phyloP scores from a whole-genome alignment of 176 grass and related monocot genomes.

The Musa itinerans region DNA sequence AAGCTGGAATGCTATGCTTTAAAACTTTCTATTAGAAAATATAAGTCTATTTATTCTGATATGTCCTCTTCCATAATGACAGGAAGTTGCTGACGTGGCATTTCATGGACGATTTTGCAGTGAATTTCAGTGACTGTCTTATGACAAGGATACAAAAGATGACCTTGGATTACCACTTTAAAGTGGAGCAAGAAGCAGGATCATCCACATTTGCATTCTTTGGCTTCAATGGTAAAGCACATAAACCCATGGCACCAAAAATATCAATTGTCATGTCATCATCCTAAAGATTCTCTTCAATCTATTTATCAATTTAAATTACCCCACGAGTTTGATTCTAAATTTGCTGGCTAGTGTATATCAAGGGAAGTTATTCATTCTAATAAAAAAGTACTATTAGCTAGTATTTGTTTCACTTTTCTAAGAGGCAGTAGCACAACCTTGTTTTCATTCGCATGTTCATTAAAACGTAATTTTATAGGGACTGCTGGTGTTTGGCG shows the following conservation, averaged over 20 bases:
- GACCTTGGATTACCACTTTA: slow-evolving; percentile 97
- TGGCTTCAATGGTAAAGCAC: slow-evolving; percentile 83
- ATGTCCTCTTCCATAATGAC: slow-evolving; percentile 52
- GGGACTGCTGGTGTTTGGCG: slow-evolving; percentile 98
- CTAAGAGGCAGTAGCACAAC: background rate
- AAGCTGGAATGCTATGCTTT: background rate
- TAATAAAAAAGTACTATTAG: background rate
- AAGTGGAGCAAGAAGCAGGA: slow-evolving; percentile 95
- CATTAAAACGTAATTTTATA: slow-evolving; percentile 28
- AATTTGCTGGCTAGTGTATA: background rate
- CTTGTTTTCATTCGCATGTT: background rate
- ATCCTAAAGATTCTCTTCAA: background rate
- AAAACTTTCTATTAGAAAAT: background rate
- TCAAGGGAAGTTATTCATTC: background rate
- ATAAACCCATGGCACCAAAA: background rate
- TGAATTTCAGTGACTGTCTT: slow-evolving; percentile 72
- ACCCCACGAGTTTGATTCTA: background rate
- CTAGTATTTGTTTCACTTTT: background rate
- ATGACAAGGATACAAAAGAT: slow-evolving; percentile 99
- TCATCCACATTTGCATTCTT: slow-evolving; percentile 85
- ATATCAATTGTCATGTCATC: background rate
- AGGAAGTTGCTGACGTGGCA: slow-evolving; percentile 91
- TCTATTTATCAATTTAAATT: background rate
- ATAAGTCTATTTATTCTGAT: slow-evolving; percentile 48
- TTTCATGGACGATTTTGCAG: slow-evolving; percentile 99